Evolutionary conservation across 2,329 filamentous ascomycete species (phyloP), one percentile per base, ranked within the genome.

Genomic region (Aspergillus sp.): DNA sequence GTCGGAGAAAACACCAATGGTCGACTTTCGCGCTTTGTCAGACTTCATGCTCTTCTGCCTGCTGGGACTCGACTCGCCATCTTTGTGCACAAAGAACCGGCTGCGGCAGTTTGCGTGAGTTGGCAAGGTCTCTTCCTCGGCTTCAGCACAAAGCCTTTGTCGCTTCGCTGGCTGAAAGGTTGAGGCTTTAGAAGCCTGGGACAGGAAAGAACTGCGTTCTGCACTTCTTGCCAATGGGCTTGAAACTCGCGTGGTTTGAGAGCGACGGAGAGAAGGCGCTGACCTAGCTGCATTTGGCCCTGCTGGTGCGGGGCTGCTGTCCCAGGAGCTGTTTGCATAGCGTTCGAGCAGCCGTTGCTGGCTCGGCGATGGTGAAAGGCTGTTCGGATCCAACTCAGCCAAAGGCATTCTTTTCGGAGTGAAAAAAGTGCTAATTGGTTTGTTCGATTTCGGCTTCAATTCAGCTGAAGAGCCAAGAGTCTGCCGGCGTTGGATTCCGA

Each of bases 341-440:
- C 75, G 70, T 50, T 79, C 70, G 20, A 86, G 65, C 9, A 83
- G 63, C 22, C 73, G 71, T 61, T 81, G 79, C 59, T 86, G 83
- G 56, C 76, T 83, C 17, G 82, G 82, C 7, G 83, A 85, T 19
- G 80, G 81, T 1, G 80, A 83, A 60, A 87, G 82, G 51, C 72
- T 77, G 59, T 87, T 87, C 0, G 81, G 79, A 60, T 86, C 82
- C 19, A 87, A 68, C 60, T 87, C 84, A 17, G 80, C 81, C 48
- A 87, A 71, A 9, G 84, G 83, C 30, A 73, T 77, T 3, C 84
- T 77, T 57, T 76, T 81, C 6, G 79, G 71, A 49, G 79, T 84
- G 70, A 86, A 86, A 65, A 84, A 86, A 2, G 75, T 73, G 44
- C 80, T 77, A 47, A 86, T 85, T 2, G 81, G 71, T 54, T 79